Base-by-base conservation (phyloP, 1,284 basidiomycete genomes). In the Tylopilus microsporus region DNA sequence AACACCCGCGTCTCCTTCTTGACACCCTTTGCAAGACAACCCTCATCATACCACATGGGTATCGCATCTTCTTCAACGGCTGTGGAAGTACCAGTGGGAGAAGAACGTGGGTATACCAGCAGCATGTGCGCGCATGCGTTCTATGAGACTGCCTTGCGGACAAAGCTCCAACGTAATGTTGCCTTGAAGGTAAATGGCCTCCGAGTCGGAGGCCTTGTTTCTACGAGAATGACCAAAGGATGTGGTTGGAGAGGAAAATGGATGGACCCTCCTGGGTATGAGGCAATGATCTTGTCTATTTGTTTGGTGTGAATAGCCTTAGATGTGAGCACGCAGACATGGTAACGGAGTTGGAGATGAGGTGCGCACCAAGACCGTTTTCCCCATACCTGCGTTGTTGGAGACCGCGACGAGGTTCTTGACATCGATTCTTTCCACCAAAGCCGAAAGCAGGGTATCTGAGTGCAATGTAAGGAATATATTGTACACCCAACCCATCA, bases 91-190 rank as follows among this genome's bases (percentile, higher is more conserved):
- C 95, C 96, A 3, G 94, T 97, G 6, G 94, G 92, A 6, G 76
- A 83, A 99, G 79, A 99, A 95, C 12, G 92, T 95, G 8, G 96
- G 96, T 66, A 97, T 95, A 58, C 96, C 96, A 25, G 93, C 92
- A 4, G 91, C 95, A 59, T 93, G 93, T 6, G 95, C 90, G 39
- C 95, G 86, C 61, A 97, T 81, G 62, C 94, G 87, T 71, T 97
- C 96, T 19, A 91, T 89, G 36, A 99, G 85, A 13, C 93, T 95
- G 9, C 86, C 94, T 76, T 97, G 94, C 3, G 94, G 94, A 49
- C 89, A 90, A 39, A 97, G 85, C 70, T 97, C 94, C 46, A 97
- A 76, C 1, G 88, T 84, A 62, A 96, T 87, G 61, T 90, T 77
- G 55, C 94, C 94, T 21, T 82, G 77, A 51, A 96, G 82, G 74